These are phyloP conservation scores for Trichoderma sp. DNA, from an alignment of 2,329 filamentous ascomycete genomes.

Conservation along the genomic window DNA sequence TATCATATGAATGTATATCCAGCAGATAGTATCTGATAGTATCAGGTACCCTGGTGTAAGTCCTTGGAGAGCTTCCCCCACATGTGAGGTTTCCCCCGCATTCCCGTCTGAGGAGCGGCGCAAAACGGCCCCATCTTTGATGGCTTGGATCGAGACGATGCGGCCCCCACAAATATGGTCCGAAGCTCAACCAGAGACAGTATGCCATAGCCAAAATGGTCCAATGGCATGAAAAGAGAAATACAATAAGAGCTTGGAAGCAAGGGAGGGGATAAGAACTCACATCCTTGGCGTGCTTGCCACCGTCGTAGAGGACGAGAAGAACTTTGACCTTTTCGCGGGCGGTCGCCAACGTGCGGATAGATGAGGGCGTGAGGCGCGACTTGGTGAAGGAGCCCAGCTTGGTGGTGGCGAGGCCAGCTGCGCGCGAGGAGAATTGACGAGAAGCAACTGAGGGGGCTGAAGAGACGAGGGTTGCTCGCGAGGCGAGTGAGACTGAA, in stretches of 20 bases:
- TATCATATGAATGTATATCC: background rate
- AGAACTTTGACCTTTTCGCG: constrained; percentile 83
- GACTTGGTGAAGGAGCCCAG: constrained; percentile 26
- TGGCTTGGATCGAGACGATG: background rate
- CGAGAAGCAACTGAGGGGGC: constrained; percentile 22
- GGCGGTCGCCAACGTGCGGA: constrained; percentile 54
- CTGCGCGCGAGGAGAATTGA: constrained; percentile 32
- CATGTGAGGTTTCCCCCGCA: constrained; percentile 16
- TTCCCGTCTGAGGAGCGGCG: constrained; percentile 2
- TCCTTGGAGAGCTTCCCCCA: background rate
- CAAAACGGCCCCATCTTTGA: background rate
- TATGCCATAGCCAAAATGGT: background rate
- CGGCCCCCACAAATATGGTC: constrained; percentile 3
- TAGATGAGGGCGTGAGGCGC: constrained; percentile 39
- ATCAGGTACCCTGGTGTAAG: background rate
- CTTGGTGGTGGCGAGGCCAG: constrained; percentile 42
- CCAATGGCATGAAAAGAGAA: background rate
- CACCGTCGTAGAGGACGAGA: constrained; percentile 88
- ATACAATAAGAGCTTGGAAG: background rate
- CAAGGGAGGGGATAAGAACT: constrained; percentile 28
- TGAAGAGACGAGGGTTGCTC: constrained; percentile 28
- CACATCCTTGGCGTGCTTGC: constrained; percentile 83
- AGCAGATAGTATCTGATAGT: background rate
- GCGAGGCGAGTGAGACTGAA: constrained; percentile 27
- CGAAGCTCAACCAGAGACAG: background rate